Percentiles rank a stretch among this genome's conserved stretches.
These are phyloP conservation scores for Xylaria sp. DNA, from an alignment of 2,329 filamentous ascomycete genomes.

Conservation along the genomic window DNA sequence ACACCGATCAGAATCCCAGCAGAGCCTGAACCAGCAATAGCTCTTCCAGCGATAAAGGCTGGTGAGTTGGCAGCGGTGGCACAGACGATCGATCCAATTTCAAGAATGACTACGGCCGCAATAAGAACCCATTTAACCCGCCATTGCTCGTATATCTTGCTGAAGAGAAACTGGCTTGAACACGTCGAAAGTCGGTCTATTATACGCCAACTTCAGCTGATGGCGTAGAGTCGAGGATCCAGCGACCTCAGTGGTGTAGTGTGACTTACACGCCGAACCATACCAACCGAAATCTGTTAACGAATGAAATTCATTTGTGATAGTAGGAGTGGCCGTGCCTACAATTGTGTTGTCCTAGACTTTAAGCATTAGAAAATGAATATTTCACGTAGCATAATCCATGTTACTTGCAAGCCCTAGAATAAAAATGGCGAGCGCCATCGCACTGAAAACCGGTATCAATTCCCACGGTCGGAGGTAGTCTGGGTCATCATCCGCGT, in stretches of 20 bases:
- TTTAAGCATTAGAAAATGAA: slow-evolving; percentile 9
- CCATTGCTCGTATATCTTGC: slow-evolving; percentile 33
- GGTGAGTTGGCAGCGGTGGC: slow-evolving; percentile 33
- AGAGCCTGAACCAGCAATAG: slow-evolving; percentile 41
- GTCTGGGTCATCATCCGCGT: not conserved
- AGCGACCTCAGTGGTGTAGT: not conserved
- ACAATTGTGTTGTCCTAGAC: slow-evolving; percentile 39
- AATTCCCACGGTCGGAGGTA: slow-evolving; percentile 27
- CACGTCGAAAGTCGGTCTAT: slow-evolving; percentile 27
- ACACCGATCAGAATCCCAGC: slow-evolving; percentile 38
- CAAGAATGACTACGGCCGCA: slow-evolving; percentile 33
- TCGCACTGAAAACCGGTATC: slow-evolving; percentile 26
- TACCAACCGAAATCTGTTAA: slow-evolving; percentile 41
- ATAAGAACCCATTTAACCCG: slow-evolving; percentile 35
- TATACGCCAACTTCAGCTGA: not conserved
- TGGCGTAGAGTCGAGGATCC: not conserved
- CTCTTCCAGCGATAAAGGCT: slow-evolving; percentile 40
- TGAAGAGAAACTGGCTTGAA: slow-evolving; percentile 24
- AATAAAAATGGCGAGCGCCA: slow-evolving; percentile 32
- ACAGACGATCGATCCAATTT: slow-evolving; percentile 37
- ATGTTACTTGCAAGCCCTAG: slow-evolving; percentile 25
- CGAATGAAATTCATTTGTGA: slow-evolving; percentile 40
- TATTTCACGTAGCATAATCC: not conserved
- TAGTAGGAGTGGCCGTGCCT: slow-evolving; percentile 39
- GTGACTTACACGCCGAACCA: slow-evolving; percentile 34